Evolutionary conservation across 164 flowering plant genomes (phyloP).

Genomic region (Umbellularia californica): DNA sequence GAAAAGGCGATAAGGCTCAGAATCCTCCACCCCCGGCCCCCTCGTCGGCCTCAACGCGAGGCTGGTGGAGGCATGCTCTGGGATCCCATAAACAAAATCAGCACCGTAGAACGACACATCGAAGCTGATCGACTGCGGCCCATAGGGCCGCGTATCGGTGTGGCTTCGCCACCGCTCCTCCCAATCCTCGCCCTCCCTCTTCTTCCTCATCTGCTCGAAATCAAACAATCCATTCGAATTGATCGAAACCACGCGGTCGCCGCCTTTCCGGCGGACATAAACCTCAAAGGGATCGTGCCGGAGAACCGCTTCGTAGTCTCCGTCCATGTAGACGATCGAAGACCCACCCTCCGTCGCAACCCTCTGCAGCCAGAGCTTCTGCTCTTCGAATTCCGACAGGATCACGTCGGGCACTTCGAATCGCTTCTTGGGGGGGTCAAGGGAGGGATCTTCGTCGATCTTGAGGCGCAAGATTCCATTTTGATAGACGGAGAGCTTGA

Average conservation of each 20-base stretch:
- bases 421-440: constrained; percentile 58
- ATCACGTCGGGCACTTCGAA: constrained; percentile 85
- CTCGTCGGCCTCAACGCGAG: constrained; percentile 74
- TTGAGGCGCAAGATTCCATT: constrained; percentile 63
- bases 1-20: constrained; percentile 92
- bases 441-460: constrained; percentile 66
- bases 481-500: constrained; percentile 58
- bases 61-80: constrained; percentile 78
- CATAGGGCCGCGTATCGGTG: constrained; percentile 81
- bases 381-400: constrained; percentile 40
- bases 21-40: constrained; percentile 80
- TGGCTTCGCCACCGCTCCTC: constrained; percentile 75
- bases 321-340: constrained; percentile 51
- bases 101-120: constrained; percentile 93
- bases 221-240: constrained; percentile 86
- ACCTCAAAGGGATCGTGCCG: constrained; percentile 85
- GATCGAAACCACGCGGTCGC: constrained; percentile 52
- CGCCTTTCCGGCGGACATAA: constrained; percentile 51
- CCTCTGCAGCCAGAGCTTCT: constrained; percentile 71
- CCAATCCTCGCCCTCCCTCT: constrained; percentile 84
- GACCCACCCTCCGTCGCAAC: constrained; percentile 35
- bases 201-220: constrained; percentile 83
- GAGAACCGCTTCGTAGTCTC: constrained; percentile 69
- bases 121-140: constrained; percentile 94
- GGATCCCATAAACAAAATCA: constrained; percentile 85